These are phyloP conservation scores for Isabelozyma pseudorhagii DNA, from an alignment of 805 yeast genomes.

Conservation along the genomic window DNA sequence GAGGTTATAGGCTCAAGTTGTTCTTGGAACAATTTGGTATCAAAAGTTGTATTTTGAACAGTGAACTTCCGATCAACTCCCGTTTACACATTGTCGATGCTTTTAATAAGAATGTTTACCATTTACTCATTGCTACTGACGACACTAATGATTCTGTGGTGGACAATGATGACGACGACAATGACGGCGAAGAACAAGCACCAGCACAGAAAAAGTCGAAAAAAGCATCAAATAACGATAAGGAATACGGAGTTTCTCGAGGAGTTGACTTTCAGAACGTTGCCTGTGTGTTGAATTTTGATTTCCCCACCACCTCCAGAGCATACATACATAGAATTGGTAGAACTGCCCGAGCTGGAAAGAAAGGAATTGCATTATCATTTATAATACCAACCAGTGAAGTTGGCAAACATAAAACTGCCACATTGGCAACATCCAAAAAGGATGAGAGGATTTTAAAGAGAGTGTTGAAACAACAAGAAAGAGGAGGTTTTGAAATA, in stretches of 20 bases:
- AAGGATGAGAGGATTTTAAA: slow-evolving; percentile 83
- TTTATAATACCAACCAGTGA: slow-evolving; percentile 83
- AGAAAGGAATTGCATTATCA: slow-evolving; percentile 90
- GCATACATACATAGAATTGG: slow-evolving; percentile 93
- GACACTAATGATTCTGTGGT: slow-evolving; percentile 63
- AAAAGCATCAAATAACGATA: slow-evolving; percentile 44
- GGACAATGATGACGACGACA: slow-evolving; percentile 48
- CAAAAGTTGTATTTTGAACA: slow-evolving; percentile 80
- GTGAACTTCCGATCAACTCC: slow-evolving; percentile 90
- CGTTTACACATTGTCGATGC: slow-evolving; percentile 94
- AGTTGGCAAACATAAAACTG: slow-evolving; percentile 84
- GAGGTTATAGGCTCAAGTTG: slow-evolving; percentile 88
- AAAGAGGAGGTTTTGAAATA: slow-evolving; percentile 66
- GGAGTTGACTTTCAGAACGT: slow-evolving; percentile 97
- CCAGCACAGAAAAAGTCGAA: slow-evolving; percentile 14
- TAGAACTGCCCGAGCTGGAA: slow-evolving; percentile 97
- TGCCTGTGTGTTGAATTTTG: slow-evolving; percentile 94
- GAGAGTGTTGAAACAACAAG: slow-evolving; percentile 74
- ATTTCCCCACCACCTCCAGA: slow-evolving; percentile 84
- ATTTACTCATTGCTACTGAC: slow-evolving; percentile 90
- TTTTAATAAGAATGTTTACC: slow-evolving; percentile 85
- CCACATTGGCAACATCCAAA: slow-evolving; percentile 66
- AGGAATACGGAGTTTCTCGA: slow-evolving; percentile 91
- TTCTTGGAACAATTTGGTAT: slow-evolving; percentile 95
- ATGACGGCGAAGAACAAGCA: slow-evolving; percentile 24